Percentiles rank a stretch among this genome's conserved stretches.
phyloP scores from a whole-genome alignment of 495 filamentous ascomycete species.

The Geoglossum glabrum region DNA sequence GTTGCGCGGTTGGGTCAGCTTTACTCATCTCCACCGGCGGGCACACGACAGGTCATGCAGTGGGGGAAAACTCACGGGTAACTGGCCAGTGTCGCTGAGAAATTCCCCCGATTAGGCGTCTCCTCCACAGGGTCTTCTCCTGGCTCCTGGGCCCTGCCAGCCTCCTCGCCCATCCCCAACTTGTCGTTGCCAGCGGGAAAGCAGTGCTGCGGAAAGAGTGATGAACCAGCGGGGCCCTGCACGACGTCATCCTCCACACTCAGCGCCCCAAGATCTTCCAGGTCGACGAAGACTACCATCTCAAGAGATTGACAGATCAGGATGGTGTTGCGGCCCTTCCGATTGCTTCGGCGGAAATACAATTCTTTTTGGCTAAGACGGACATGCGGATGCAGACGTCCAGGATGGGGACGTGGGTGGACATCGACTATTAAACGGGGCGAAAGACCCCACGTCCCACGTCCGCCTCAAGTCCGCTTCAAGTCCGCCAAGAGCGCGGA shows the following conservation, averaged over 20 bases:
- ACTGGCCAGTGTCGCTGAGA: slow-evolving; percentile 63
- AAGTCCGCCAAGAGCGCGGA: too few species aligned
- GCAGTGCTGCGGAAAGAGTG: not conserved
- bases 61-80: slow-evolving; percentile 65
- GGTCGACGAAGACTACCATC: slow-evolving; percentile 6
- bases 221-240: slow-evolving; percentile 6
- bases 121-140: not conserved
- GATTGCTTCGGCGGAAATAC: not conserved
- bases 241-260: slow-evolving; percentile 12
- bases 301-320: too few species aligned
- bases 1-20: slow-evolving; percentile 11
- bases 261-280: slow-evolving; percentile 19
- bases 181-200: not conserved
- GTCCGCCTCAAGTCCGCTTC: too few species aligned
- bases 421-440: not conserved
- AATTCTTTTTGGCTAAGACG: not conserved
- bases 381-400: not conserved
- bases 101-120: slow-evolving; percentile 13
- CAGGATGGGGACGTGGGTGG: not conserved
- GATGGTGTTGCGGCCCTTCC: not conserved
- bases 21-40: too few species aligned
- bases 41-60: too few species aligned
- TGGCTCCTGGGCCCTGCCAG: not conserved
- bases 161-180: not conserved
- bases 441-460: not conserved